Evolutionary conservation across 371 early-diverging fungal genomes (phyloP), one percentile per base, ranked within the genome.

Genomic region (Haplosporangium sp.): DNA sequence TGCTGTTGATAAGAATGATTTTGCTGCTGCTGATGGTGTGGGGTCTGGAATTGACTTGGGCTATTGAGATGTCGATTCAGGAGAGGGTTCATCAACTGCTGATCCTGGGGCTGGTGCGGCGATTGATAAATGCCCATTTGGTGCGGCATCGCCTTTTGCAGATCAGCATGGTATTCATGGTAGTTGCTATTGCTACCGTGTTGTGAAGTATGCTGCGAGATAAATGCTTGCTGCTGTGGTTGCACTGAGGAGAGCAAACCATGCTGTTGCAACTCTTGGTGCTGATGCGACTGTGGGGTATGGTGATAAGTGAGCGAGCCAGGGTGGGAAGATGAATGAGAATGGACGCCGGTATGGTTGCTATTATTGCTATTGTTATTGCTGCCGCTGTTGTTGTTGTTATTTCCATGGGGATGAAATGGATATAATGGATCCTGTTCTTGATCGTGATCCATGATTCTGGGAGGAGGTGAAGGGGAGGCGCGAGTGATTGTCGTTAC

Each of bases 121-220:
- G 74, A 43, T 55, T 74, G 74, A 53, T 76, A 76, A 41, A 76
- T 70, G 53, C 70, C 71, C 55, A 76, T 40, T 21, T 59, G 71
- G 16, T 76, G 76, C 20, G 71, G 60, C 37, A 70, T 66, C 38
- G 59, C 42, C 59, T 76, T 70, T 55, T 56, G 70, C 55, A 62
- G 60, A 55, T 71, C 71, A 41, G 53, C 48, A 18, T 65, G 66
- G 50, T 70, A 64, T 38, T 54, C 62, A 52, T 64, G 63, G 23
- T 62, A 59, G 55, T 18, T 20, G 58, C n/a, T 66, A 36, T 46
- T 51, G n/a, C 46, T 11, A 45, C 47, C 29, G 45, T 64, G 64
- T 18, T 73, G 73, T 0, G 73, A 41, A 23, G 40, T 52, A 37
- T 73, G 65, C 48, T 66, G 66, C 18, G 38, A 29, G 29, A 50